Percentiles rank a stretch among this genome's conserved stretches.
These are phyloP conservation scores for Penicillium brasilianum DNA, from an alignment of 2,329 filamentous ascomycete species.

Conservation along the genomic window DNA sequence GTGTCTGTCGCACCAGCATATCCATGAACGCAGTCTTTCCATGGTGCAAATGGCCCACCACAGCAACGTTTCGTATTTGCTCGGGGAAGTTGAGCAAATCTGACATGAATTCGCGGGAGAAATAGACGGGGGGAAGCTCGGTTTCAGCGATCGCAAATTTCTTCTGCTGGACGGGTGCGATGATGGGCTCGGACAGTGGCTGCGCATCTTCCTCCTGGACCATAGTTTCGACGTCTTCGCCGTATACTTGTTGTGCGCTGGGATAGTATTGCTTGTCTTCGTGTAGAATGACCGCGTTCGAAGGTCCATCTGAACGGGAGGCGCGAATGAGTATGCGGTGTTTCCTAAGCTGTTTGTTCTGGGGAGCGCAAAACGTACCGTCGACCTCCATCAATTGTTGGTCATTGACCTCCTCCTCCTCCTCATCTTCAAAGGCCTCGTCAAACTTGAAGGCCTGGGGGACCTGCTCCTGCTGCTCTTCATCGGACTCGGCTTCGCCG, in stretches of 20 bases:
- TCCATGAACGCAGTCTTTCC: conserved; percentile 99
- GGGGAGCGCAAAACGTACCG: conserved; percentile 54
- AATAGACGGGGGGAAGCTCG: conserved; percentile 85
- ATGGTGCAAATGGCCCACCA: conserved; percentile 93
- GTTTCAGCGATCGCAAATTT: conserved; percentile 94
- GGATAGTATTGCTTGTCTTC: conserved; percentile 99
- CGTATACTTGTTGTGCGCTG: conserved; percentile 95
- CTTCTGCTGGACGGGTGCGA: conserved; percentile 90
- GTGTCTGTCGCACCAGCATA: conserved; percentile 95
- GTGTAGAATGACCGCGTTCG: conserved; percentile 95
- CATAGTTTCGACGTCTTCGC: conserved; percentile 89
- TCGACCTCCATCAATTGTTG: conserved; percentile 95
- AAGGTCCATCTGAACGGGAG: conserved; percentile 74
- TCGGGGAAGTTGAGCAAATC: conserved; percentile 96
- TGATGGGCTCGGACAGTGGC: conserved; percentile 87
- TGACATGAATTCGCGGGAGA: conserved; percentile 88
- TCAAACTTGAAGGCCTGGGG: conserved; percentile 81
- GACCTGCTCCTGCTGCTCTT: conserved; percentile 75
- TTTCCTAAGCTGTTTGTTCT: neutral
- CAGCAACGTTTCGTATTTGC: conserved; percentile 88
- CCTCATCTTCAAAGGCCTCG: conserved; percentile 68
- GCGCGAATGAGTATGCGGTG: conserved; percentile 32
- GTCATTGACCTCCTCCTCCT: conserved; percentile 65
- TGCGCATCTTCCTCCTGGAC: conserved; percentile 98
- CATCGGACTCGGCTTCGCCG: conserved; percentile 90